phyloP scores from a whole-genome alignment of 2,329 filamentous ascomycete genomes.

The Lasiodiplodia sp. region DNA sequence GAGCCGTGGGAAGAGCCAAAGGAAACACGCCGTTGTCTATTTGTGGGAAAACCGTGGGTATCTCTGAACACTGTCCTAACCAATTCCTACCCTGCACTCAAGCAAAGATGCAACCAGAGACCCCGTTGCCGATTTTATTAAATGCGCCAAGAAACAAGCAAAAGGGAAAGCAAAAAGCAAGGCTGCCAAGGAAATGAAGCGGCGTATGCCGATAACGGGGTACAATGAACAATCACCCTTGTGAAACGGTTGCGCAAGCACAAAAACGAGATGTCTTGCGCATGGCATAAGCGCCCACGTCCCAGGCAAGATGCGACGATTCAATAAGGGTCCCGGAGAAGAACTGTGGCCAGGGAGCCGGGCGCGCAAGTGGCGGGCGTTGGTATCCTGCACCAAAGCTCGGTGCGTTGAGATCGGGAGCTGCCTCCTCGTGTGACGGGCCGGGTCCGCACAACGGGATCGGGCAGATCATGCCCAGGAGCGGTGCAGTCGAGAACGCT shows the following conservation, averaged over 20 bases:
- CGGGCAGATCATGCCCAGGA: conserved; percentile 13
- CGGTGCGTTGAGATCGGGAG: conserved; percentile 9
- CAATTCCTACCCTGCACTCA: neutral
- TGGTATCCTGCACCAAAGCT: conserved; percentile 4
- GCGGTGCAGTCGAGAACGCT: conserved; percentile 2
- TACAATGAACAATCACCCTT: conserved; percentile 4
- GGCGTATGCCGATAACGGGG: conserved; percentile 14
- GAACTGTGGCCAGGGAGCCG: conserved; percentile 1
- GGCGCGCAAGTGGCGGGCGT: neutral
- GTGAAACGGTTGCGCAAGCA: conserved; percentile 9
- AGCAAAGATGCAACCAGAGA: neutral
- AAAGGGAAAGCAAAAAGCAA: conserved; percentile 4
- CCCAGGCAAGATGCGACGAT: neutral
- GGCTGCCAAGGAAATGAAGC: conserved; percentile 16
- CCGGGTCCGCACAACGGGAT: conserved; percentile 5
- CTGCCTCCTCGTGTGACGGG: conserved; percentile 18
- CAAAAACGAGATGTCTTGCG: conserved; percentile 8
- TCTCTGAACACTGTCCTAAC: conserved; percentile 24
- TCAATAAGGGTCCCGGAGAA: conserved; percentile 5
- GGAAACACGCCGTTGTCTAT: conserved; percentile 19
- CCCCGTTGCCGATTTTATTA: neutral
- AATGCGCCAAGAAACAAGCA: neutral
- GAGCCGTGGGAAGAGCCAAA: conserved; percentile 1
- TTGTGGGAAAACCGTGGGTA: conserved; percentile 25
- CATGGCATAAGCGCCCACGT: conserved; percentile 19